Evolutionary conservation across 208 protist genomes (phyloP), one percentile per base, ranked within the genome.

Genomic region (Crithidia thermophila): DNA sequence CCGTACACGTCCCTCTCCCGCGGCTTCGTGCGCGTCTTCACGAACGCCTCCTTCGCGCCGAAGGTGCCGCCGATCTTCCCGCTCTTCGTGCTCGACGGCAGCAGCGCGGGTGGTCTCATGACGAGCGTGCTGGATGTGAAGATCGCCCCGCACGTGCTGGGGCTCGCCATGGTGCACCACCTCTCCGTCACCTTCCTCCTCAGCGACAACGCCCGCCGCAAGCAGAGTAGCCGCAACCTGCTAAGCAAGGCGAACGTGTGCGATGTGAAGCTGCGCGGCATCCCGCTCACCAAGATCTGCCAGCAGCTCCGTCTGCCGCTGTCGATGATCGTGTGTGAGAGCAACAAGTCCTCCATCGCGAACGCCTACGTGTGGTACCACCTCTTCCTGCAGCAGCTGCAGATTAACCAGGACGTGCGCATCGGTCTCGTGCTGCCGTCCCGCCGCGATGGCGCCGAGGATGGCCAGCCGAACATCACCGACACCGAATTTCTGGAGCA

Each of bases 11-110:
- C 72, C 42, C 81, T 88, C 51, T 84, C 85, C 9, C 88, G 86
- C 56, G 92, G 92, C 11, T 97, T 94, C 63, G 90, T 97, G 62
- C 88, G 90, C n/a, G 78, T 97, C 20, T 94, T 93, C 79, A 56
- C 11, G 0, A 82, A 53, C 70, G 57, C 83, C 40, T 28, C 69
- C 14, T 83, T 84, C 62, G 47, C 67, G 34, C 72, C 77, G 28
- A 72, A 76, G 37, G 79, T 93, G 39, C 79, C 82, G 42, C 84
- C 82, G 20, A 91, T 94, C 11, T 94, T 96, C 31, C 91, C 91
- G 7, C 75, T 96, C 39, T 91, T 82, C 33, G 79, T 94, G 20
- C 62, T 96, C 10, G 91, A 96, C 72, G 91, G 91, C 66, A 87
- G 86, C 67, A 82, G 77, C 66, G 68, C 85, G 11, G 86, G 82